Evolutionary conservation across 371 early-diverging fungal species (phyloP), one percentile per base, ranked within the genome.

Genomic region (Rhizomucor pusillus): DNA sequence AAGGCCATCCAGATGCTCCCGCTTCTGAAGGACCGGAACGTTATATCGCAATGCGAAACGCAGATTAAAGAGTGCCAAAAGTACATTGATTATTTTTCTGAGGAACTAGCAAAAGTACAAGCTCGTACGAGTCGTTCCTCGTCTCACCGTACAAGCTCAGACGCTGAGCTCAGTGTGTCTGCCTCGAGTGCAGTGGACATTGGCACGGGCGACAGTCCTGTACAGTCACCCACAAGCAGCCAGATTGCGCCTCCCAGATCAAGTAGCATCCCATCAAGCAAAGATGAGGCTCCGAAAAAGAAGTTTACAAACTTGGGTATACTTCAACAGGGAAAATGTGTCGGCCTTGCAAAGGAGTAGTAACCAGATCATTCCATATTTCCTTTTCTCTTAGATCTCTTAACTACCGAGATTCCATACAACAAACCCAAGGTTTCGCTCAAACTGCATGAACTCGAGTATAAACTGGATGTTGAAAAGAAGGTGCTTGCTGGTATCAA

Each of bases 381-480:
- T 5, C 14, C 4, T 47, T 12, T 43, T 16, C 43, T 49, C 41
- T 16, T 64, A 76, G 90, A 89, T 57, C 74, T 89, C 53, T 67
- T 89, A 25, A 90, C 86, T 50, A 83, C 86, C 19, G 85, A 86
- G 33, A 87, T 89, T 18, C 75, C 87, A 7, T 81, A 91, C 57
- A 91, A 92, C 20, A 80, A 82, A 9, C 89, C 91, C 41, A 93
- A 94, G 70, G 88, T 96, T 29, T 89, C 92, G 23, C 76, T 89
- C 56, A 93, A 91, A 67, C 70, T 95, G 40, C 86, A 86, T 46
- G 93, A 94, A 62, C 71, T 95, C 43, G 85, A 88, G 43, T 88
- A 84, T 65, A 95, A 94, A 67, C 83, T 96, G 24, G 90, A 93
- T 58, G 88, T 95, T 4, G 98, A 97, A 77, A 87, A 82, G 61